Conservation (phyloP, 306 rosid species). For the Alnus rubra region DNA sequence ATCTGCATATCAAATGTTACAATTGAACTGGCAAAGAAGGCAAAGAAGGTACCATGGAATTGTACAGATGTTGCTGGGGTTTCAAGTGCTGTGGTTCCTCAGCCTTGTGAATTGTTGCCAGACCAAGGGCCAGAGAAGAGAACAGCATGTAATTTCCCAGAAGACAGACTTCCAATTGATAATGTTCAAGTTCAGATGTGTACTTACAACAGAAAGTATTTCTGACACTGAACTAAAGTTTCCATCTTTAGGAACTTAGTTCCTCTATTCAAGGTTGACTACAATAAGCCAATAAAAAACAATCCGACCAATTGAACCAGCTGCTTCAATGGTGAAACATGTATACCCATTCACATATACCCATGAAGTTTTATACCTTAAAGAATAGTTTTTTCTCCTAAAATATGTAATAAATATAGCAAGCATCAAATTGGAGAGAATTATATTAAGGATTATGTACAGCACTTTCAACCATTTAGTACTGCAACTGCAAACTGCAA, state of each 20-base stretch:
- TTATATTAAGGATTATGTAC: not conserved
- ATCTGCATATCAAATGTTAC: constrained; percentile 78
- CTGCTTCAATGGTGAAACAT: not conserved
- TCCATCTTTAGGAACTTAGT: not conserved
- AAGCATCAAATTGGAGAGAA: not conserved
- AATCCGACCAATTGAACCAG: not conserved
- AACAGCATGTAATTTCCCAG: constrained; percentile 53
- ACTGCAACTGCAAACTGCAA: not conserved
- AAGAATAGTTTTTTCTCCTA: no score
- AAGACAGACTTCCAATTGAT: constrained; percentile 49
- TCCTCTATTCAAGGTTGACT: not conserved
- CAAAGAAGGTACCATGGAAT: constrained; percentile 66
- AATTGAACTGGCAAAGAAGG: constrained; percentile 49
- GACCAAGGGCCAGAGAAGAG: constrained; percentile 45
- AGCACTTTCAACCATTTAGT: not conserved
- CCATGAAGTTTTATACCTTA: no score
- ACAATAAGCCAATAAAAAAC: not conserved
- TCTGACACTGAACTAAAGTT: constrained; percentile 21
- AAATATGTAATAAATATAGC: not conserved
- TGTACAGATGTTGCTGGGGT: constrained; percentile 66
- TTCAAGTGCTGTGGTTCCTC: constrained; percentile 58
- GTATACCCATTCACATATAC: not conserved
- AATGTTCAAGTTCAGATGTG: constrained; percentile 50
- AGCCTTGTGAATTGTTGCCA: constrained; percentile 54
- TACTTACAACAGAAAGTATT: constrained; percentile 39